A percentile compares a stretch with the other conserved stretches of the same genome.
Conservation (phyloP, 768 basidiomycete species). For the Russula ochroleuca region DNA sequence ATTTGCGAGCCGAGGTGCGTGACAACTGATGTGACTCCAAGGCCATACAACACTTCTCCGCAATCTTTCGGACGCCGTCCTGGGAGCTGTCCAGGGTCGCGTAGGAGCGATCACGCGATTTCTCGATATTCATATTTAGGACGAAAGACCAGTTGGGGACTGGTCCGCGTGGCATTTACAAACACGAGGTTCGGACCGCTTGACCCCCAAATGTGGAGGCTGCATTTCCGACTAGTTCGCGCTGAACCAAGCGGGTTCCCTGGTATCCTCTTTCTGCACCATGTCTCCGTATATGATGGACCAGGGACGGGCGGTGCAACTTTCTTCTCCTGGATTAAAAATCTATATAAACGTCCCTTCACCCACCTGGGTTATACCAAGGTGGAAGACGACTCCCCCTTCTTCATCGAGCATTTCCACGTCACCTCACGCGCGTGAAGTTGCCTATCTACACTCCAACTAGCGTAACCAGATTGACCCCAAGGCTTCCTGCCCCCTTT, state of each 20-base stretch:
- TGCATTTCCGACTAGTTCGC: neutral
- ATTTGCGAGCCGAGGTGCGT: neutral
- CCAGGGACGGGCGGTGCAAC: neutral
- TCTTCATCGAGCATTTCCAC: constrained; percentile 15
- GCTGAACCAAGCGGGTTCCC: neutral
- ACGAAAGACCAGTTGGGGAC: neutral
- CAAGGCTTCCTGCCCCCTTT: constrained; percentile 15
- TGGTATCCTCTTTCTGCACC: neutral
- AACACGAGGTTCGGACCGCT: neutral
- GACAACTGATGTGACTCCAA: neutral
- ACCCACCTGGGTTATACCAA: neutral
- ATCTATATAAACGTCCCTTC: neutral
- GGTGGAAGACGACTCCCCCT: neutral
- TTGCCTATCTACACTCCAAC: constrained; percentile 4
- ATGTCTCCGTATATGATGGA: neutral
- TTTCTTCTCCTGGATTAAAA: neutral
- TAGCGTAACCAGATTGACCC: constrained; percentile 17
- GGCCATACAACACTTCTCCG: neutral
- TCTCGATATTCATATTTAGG: too few species aligned
- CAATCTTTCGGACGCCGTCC: neutral
- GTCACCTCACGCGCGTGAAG: constrained; percentile 14
- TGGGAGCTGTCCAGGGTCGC: neutral
- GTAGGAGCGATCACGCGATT: neutral
- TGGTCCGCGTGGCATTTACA: neutral
- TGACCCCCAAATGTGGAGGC: neutral